Evolutionary conservation across 441 rosid genomes (phyloP).

Genomic region (Jatropha multifida): DNA sequence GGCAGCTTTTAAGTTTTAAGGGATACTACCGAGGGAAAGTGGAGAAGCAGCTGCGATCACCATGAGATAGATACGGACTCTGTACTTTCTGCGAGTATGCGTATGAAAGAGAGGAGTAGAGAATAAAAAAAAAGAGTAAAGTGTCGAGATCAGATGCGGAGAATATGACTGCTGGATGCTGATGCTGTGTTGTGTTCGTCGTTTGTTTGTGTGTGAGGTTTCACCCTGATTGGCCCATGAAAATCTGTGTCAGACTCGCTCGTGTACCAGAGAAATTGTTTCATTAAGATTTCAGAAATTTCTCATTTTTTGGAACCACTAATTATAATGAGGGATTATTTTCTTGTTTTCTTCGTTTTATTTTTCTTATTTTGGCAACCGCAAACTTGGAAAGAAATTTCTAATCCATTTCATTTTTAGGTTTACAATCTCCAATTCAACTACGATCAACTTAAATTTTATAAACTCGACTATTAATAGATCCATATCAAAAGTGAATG

Average conservation of each 20-base stretch:
- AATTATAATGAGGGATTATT: neutral
- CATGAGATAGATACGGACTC: conserved; percentile 37
- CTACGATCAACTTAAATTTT: no score
- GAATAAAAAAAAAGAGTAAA: neutral
- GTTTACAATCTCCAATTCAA: no score
- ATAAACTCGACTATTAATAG: no score
- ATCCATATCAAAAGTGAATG: no score
- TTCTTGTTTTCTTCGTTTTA: neutral
- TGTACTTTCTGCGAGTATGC: neutral
- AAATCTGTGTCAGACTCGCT: conserved; percentile 13
- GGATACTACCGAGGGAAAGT: conserved; percentile 51
- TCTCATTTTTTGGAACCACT: neutral
- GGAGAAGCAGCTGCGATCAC: conserved; percentile 76
- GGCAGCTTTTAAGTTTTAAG: neutral
- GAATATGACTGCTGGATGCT: conserved; percentile 5
- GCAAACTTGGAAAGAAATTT: no score
- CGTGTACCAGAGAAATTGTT: neutral
- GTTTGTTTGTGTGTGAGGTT: neutral
- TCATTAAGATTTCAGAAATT: neutral
- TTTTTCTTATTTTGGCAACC: neutral
- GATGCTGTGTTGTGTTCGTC: neutral
- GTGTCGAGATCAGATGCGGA: conserved; percentile 1
- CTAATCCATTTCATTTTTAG: no score
- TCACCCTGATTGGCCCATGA: conserved; percentile 13
- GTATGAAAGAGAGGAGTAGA: neutral